Conservation (phyloP, 2,329 filamentous ascomycete genomes). For the Epichloe gansuensis region DNA sequence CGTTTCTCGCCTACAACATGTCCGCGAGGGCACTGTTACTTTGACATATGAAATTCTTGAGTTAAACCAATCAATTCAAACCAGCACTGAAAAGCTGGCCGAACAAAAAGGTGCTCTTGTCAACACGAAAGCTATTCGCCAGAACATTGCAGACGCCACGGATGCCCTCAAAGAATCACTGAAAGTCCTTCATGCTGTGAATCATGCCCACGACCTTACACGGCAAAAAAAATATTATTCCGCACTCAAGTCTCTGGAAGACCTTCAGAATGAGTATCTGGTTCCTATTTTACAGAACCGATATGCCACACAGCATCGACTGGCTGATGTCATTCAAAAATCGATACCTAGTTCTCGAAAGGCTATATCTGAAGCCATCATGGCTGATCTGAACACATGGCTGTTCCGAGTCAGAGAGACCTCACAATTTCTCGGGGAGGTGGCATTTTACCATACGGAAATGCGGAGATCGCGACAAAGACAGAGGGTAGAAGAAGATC, state of each 20-base stretch:
- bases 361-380: conserved; percentile 89
- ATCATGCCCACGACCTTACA: conserved; percentile 85
- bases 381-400: conserved; percentile 96
- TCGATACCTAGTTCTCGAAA: conserved; percentile 89
- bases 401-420: conserved; percentile 89
- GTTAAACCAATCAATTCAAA: conserved; percentile 87
- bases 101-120: conserved; percentile 91
- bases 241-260: conserved; percentile 83
- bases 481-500: conserved; percentile 63
- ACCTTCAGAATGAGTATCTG: conserved; percentile 90
- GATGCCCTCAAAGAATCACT: conserved; percentile 82
- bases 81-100: conserved; percentile 85
- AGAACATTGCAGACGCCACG: conserved; percentile 90
- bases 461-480: conserved; percentile 72
- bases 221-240: conserved; percentile 91
- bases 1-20: conserved; percentile 83
- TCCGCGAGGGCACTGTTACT: conserved; percentile 78
- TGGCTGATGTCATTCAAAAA: conserved; percentile 90
- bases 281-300: conserved; percentile 59
- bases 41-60: conserved; percentile 84
- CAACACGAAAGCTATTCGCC: conserved; percentile 78
- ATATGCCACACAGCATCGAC: conserved; percentile 85
- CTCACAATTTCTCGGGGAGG: conserved; percentile 88
- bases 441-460: conserved; percentile 93
- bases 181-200: conserved; percentile 82